A percentile compares a stretch with the other conserved stretches of the same genome.
Evolutionary conservation across 352 stramenopile species (phyloP).

Genomic region (Pythium apleroticum): DNA sequence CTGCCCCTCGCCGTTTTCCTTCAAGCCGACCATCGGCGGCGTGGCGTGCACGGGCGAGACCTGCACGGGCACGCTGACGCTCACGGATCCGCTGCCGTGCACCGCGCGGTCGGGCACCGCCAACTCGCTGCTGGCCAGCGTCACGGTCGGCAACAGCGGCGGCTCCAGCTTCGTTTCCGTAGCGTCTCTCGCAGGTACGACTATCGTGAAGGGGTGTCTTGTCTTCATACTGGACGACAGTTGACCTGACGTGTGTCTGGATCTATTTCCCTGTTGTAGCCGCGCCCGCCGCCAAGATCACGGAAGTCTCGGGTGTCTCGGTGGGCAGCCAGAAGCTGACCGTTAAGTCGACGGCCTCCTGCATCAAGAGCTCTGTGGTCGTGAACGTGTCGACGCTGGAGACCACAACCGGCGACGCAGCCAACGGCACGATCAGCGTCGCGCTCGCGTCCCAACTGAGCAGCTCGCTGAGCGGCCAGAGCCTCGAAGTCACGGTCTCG

Average conservation of each 20-base stretch:
- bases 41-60: conserved; percentile 42
- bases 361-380: not conserved
- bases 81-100: conserved; percentile 47
- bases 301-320: conserved; percentile 1
- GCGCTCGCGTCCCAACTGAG: conserved; percentile 10
- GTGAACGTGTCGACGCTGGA: conserved; percentile 16
- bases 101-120: conserved; percentile 34
- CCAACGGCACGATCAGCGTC: conserved; percentile 20
- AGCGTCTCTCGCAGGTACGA: conserved; percentile 38
- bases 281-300: conserved; percentile 13
- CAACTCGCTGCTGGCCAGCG: conserved; percentile 43
- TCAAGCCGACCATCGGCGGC: conserved; percentile 33
- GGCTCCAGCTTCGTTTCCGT: conserved; percentile 49
- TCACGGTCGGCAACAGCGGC: conserved; percentile 52
- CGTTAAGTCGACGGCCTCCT: conserved; percentile 22
- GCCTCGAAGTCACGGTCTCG: conserved; percentile 14
- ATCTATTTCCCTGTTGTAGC: conserved; percentile 9
- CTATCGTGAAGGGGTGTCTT: not conserved
- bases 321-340: conserved; percentile 17
- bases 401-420: not conserved
- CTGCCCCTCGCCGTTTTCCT: conserved; percentile 41
- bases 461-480: conserved; percentile 9
- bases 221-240: not conserved
- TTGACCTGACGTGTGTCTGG: not conserved
- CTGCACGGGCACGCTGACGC: conserved; percentile 52